Conservation (phyloP, 495 filamentous ascomycete species). For the Usnea hakonensis region DNA sequence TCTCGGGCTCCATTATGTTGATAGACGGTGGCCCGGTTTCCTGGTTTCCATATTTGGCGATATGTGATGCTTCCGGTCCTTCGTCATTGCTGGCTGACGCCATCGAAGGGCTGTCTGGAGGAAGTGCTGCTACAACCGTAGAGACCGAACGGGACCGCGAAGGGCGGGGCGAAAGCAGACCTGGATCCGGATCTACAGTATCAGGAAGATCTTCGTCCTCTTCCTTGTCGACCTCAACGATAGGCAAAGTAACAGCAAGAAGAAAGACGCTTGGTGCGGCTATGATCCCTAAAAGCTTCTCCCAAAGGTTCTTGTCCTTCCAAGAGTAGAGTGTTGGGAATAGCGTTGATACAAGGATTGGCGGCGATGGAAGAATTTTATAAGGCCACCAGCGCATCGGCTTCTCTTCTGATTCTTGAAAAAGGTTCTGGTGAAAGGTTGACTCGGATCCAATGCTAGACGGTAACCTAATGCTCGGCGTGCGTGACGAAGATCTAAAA, state of each 20-base stretch:
- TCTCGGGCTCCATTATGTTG: conserved; percentile 12
- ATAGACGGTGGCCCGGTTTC: conserved; percentile 18
- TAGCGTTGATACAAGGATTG: conserved; percentile 61
- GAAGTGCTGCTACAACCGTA: conserved; percentile 32
- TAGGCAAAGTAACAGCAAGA: conserved; percentile 85
- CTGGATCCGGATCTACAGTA: conserved; percentile 31
- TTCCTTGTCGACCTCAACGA: conserved; percentile 61
- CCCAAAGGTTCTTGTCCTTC: conserved; percentile 66
- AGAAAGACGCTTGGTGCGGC: conserved; percentile 86
- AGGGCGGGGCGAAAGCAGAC: conserved; percentile 33
- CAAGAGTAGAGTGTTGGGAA: conserved; percentile 85
- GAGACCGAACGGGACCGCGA: conserved; percentile 22
- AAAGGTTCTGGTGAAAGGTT: conserved; percentile 18
- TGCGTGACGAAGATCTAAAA: conserved; percentile 36
- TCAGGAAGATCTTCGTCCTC: conserved; percentile 39
- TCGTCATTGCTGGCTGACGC: neutral
- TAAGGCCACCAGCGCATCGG: conserved; percentile 66
- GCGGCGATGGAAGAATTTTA: conserved; percentile 57
- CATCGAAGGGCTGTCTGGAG: conserved; percentile 37
- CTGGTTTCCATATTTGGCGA: conserved; percentile 2
- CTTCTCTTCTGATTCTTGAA: conserved; percentile 25
- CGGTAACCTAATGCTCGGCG: conserved; percentile 47
- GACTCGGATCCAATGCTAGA: conserved; percentile 46
- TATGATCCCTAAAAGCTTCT: conserved; percentile 66
- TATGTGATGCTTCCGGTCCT: neutral